phyloP scores from a whole-genome alignment of 176 grass and related monocot genomes.

The Paspalum notatum region DNA sequence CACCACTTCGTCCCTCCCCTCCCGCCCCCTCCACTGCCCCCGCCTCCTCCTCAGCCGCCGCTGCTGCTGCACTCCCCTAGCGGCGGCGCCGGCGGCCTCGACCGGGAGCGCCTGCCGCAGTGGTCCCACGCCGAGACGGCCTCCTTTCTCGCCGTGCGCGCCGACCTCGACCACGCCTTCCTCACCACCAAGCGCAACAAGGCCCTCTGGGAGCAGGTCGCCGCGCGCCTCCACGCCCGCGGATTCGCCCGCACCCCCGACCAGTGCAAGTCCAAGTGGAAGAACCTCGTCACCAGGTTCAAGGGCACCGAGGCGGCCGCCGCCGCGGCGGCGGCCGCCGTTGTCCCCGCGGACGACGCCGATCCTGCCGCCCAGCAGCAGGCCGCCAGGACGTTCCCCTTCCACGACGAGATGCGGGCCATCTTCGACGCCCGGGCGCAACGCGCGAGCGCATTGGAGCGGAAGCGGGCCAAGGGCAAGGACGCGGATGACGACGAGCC shows the following conservation, averaged over 20 bases:
- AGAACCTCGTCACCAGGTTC: conserved; percentile 92
- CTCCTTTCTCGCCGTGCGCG: conserved; percentile 75
- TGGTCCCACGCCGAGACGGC: conserved; percentile 84
- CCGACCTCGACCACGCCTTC: conserved; percentile 80
- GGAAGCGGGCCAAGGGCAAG: conserved; percentile 65
- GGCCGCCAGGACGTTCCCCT: conserved; percentile 54
- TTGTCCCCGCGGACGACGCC: not conserved
- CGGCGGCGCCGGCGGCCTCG: conserved; percentile 2
- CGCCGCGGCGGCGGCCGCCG: not conserved
- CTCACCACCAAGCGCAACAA: conserved; percentile 97
- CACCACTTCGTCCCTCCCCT: not conserved
- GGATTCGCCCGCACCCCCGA: conserved; percentile 83
- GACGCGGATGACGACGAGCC: conserved; percentile 7
- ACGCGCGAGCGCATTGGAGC: conserved; percentile 49
- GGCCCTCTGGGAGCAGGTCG: conserved; percentile 83
- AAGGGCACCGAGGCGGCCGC: conserved; percentile 53
- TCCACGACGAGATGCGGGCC: conserved; percentile 74
- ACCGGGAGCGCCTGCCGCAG: conserved; percentile 84
- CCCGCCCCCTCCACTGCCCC: not conserved
- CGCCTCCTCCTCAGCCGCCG: not conserved
- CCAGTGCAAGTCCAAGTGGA: conserved; percentile 99
- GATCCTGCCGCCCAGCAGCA: not conserved
- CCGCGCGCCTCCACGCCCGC: conserved; percentile 55
- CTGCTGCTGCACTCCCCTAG: not conserved
- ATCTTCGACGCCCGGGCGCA: conserved; percentile 64